A percentile compares a stretch with the other conserved stretches of the same genome.
Conservation (phyloP, 352 stramenopile genomes). For the Pythium biforme region DNA sequence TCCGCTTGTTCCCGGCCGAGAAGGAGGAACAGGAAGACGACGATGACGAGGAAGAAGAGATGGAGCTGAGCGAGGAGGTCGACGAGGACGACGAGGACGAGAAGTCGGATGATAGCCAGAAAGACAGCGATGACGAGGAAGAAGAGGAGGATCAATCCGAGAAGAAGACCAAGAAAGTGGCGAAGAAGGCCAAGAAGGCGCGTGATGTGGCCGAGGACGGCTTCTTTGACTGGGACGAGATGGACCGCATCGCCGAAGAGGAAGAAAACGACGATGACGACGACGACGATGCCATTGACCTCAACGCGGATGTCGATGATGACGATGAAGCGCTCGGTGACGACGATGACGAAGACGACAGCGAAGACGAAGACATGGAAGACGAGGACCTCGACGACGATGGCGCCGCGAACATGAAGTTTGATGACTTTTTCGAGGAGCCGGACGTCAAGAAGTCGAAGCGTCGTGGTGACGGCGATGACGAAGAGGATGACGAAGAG, state of each 20-base stretch:
- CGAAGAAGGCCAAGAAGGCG: slow-evolving; percentile 54
- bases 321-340: slow-evolving; percentile 64
- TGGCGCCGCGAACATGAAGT: slow-evolving; percentile 28
- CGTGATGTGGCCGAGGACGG: slow-evolving; percentile 73
- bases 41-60: slow-evolving; percentile 22
- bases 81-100: slow-evolving; percentile 28
- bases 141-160: slow-evolving; percentile 26
- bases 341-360: slow-evolving; percentile 67
- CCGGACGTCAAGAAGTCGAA: slow-evolving; percentile 14
- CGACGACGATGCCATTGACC: slow-evolving; percentile 45
- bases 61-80: slow-evolving; percentile 29
- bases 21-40: slow-evolving; percentile 35
- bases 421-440: slow-evolving; percentile 41
- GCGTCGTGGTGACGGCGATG: slow-evolving; percentile 20
- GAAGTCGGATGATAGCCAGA: slow-evolving; percentile 29
- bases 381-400: slow-evolving; percentile 52
- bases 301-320: slow-evolving; percentile 40
- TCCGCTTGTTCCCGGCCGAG: slow-evolving; percentile 60
- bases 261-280: slow-evolving; percentile 50
- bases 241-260: slow-evolving; percentile 81
- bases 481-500: slow-evolving; percentile 42
- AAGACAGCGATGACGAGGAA: slow-evolving; percentile 37
- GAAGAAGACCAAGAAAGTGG: slow-evolving; percentile 26
- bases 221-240: slow-evolving; percentile 88
- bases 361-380: slow-evolving; percentile 72